Evolutionary conservation across 768 basidiomycete genomes (phyloP).

Genomic region (Russula ochroleuca): DNA sequence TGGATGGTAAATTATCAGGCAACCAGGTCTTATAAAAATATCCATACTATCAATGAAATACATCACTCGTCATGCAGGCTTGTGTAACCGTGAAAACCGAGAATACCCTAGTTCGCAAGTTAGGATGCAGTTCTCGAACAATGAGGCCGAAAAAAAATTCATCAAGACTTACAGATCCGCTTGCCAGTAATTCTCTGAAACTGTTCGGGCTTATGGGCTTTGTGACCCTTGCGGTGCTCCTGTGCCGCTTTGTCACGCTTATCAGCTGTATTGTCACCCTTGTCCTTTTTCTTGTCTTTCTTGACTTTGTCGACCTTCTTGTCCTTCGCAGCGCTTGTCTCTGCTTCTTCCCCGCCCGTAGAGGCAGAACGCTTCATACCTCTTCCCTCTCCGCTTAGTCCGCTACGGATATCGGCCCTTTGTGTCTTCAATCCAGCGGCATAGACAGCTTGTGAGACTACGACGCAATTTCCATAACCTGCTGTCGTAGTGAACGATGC

Average conservation of each 20-base stretch:
- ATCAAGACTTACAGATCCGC: conserved; percentile 7
- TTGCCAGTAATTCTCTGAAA: background rate
- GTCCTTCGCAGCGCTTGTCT: background rate
- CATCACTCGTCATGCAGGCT: background rate
- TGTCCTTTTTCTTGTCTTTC: background rate
- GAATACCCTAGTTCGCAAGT: conserved; percentile 11
- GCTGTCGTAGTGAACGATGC: conserved; percentile 47
- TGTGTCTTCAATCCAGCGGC: background rate
- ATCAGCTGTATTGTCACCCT: background rate
- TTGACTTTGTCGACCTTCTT: background rate
- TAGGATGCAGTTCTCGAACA: background rate
- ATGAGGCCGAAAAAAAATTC: background rate
- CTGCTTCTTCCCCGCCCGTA: background rate
- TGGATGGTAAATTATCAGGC: too few relatives aligned
- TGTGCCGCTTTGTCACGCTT: too few relatives aligned
- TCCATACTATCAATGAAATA: background rate
- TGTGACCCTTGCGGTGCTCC: background rate
- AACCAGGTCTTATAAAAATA: background rate
- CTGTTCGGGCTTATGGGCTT: background rate
- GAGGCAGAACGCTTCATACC: background rate
- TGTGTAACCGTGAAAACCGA: background rate
- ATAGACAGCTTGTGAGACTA: conserved; percentile 36
- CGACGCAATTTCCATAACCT: conserved; percentile 53
- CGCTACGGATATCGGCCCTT: background rate
- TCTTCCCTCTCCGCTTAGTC: background rate